These are phyloP conservation scores for Saturnispora dispora DNA, from an alignment of 805 yeast genomes.

Conservation along the genomic window DNA sequence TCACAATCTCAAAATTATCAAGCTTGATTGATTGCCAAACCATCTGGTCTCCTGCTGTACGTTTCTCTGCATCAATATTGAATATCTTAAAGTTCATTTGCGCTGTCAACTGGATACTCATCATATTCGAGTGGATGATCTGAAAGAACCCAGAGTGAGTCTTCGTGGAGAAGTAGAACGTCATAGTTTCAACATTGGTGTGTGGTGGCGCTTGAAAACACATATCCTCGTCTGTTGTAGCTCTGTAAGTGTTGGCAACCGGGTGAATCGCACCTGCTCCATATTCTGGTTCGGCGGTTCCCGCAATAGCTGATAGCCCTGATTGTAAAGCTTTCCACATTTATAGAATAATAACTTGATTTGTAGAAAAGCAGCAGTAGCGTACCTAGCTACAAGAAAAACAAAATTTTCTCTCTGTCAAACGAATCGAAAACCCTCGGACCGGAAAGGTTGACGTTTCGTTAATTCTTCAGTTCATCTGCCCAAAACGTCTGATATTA, in stretches of 20 bases:
- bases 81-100: conserved; percentile 86
- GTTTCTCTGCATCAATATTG: conserved; percentile 43
- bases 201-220: conserved; percentile 63
- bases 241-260: conserved; percentile 46
- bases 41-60: conserved; percentile 21
- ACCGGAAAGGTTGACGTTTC: background rate
- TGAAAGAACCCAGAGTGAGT: conserved; percentile 84
- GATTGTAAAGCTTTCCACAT: conserved; percentile 31
- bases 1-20: conserved; percentile 60
- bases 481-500: background rate
- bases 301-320: conserved; percentile 80
- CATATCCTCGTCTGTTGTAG: conserved; percentile 58
- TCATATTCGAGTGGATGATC: conserved; percentile 84
- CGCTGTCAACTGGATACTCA: conserved; percentile 82
- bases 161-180: conserved; percentile 67
- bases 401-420: background rate
- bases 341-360: background rate
- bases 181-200: conserved; percentile 93
- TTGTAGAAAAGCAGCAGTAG: background rate
- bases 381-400: background rate
- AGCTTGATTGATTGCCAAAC: conserved; percentile 91
- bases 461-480: background rate
- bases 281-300: conserved; percentile 95
- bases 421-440: background rate
- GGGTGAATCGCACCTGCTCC: conserved; percentile 89